A percentile compares a stretch with the other conserved stretches of the same genome.
Conservation (phyloP, 495 filamentous ascomycete species). For the Schizothecium vesticola region DNA sequence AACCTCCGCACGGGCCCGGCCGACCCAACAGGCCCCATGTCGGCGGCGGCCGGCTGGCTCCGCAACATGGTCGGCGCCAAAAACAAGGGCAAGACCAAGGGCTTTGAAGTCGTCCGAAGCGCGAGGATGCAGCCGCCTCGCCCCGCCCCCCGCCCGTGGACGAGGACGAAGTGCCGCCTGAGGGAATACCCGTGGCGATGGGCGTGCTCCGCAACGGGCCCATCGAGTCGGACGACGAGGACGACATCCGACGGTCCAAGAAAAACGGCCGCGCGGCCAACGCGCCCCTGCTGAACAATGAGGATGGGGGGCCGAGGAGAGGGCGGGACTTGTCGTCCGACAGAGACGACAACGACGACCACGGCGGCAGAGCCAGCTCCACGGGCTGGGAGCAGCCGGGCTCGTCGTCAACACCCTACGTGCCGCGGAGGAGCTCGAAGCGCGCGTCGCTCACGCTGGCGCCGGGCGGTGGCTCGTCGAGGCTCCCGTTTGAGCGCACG, state of each 20-base stretch:
- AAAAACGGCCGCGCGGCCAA: conserved; percentile 17
- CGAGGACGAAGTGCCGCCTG: conserved; percentile 44
- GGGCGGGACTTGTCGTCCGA: background rate
- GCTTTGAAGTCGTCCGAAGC: conserved; percentile 92
- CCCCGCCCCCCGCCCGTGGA: conserved; percentile 50
- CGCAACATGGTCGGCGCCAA: conserved; percentile 72
- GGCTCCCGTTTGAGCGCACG: conserved; percentile 59
- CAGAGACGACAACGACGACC: background rate
- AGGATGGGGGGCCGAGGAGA: background rate
- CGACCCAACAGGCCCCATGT: conserved; percentile 86
- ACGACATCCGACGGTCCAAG: conserved; percentile 28
- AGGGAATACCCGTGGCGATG: conserved; percentile 55
- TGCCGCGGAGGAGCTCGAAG: conserved; percentile 61
- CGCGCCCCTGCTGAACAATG: conserved; percentile 40
- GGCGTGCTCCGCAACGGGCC: conserved; percentile 52
- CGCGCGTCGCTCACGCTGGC: conserved; percentile 30
- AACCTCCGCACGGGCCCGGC: conserved; percentile 90
- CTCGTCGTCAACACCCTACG: conserved; percentile 3
- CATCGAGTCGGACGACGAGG: conserved; percentile 56
- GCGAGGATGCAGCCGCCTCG: conserved; percentile 61
- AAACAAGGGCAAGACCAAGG: conserved; percentile 84
- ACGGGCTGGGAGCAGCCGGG: background rate
- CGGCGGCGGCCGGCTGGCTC: conserved; percentile 84
- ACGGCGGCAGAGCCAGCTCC: background rate
- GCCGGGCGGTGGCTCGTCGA: conserved; percentile 26